Evolutionary conservation across 352 stramenopile species (phyloP), one percentile per base, ranked within the genome.

Genomic region (Phytopythium montanum): DNA sequence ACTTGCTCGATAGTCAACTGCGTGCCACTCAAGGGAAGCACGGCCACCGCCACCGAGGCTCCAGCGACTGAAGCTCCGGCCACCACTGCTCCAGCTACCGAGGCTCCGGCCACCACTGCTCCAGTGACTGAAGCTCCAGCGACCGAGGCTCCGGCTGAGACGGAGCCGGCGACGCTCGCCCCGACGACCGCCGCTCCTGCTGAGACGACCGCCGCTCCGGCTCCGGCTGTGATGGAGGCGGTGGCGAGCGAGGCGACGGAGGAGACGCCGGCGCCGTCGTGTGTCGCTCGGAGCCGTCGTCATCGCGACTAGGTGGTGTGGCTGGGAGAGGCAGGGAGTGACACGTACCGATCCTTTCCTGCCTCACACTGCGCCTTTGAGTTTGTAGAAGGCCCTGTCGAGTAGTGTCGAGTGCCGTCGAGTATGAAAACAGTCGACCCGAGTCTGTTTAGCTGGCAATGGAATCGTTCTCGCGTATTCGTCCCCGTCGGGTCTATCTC

Each of bases 11-110:
- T 16, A 54, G 49, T 54, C 29, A 54, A 54, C 31, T 56, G 31
- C 50, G 29, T 56, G 29, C 50, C 31, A 26, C n/a, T 67, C 8
- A 56, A 63, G 45, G 64, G 64, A 31, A 60, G 55, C 23, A 58
- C 59, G 1, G 26, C 56, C 10, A 61, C 34, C 16, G 23, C 53
- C 31, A 49, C 61, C 16, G 50, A 55, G 26, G 44, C 56, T 34
- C 28, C 56, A 36, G 12, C 53, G 33, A 49, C 61, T 26, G 50
- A 54, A 25, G 44, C 56, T 28, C 28, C 56, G 7, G 56, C 50
- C n/a, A 55, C 56, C 28, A 51, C 31, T 51, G 45, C 61, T 18
- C 42, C 36, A n/a, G 9, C 61, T 16, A 68, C 61, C 4, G 49
- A 55, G 8, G 45, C 51, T 26, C 61, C 61, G 2, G 29, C 44